Base-by-base conservation (phyloP, 495 filamentous ascomycete genomes). In the Sporormia fimetaria region DNA sequence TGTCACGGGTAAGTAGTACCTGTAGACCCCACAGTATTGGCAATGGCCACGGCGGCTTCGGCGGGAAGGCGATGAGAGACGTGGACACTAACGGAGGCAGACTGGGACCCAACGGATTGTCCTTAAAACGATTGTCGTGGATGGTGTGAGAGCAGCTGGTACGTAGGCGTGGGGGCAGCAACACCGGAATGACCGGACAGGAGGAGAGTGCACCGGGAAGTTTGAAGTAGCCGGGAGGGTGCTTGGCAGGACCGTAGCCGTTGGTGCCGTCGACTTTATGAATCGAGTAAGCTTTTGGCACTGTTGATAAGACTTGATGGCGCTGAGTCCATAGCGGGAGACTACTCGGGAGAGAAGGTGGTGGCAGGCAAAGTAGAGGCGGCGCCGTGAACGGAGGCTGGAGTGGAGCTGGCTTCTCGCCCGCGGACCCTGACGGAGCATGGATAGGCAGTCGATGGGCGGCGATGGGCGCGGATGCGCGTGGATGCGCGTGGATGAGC, bases 1-100 rank as follows among this genome's bases (percentile, higher is more conserved):
- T 7, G 71, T 79, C 17, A 80, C 74, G 65, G 75, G 74, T 71
- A 44, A 51, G 63, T 53, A 26, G 18, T 18, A 20, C 36, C 14
- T 22, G 11, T n/a, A n/a, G n/a, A n/a, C n/a, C n/a, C n/a, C n/a
- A n/a, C n/a, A n/a, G n/a, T n/a, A 37, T 37, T n/a, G 34, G 33
- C 2, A 15, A 16, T n/a, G n/a, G n/a, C 9, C n/a, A 21, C 15
- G 25, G 11, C 3, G 34, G 25, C 15, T 37, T 3, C 16, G 21
- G 14, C 14, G 6, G 14, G 5, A 22, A 11, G 4, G n/a, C 3
- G 2, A 23, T 21, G 7, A 21, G 17, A 20, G 25, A 37, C 16
- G 25, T 14, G 17, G 22, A 3, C 28, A 40, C 16, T 26, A 27
- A 27, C 12, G 7, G 31, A 28, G 34, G 44, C 37, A 57, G 56